Base-by-base conservation (phyloP, 2,329 filamentous ascomycete genomes). In the Botryotinia convoluta region DNA sequence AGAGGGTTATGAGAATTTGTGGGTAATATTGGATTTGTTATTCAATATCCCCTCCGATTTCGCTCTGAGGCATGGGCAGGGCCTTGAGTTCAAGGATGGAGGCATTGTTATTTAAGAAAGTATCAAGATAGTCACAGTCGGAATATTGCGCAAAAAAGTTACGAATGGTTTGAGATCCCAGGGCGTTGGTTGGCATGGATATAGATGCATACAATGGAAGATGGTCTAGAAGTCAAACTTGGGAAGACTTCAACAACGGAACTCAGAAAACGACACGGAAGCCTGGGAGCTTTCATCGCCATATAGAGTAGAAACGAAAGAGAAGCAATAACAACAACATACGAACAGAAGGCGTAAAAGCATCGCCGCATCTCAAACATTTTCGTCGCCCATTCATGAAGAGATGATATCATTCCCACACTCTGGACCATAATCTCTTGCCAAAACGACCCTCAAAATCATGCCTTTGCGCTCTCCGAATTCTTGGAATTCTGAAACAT, bases 221-320 rank as follows among this genome's bases (percentile, higher is more conserved):
- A 51, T 14, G 10, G 48, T n/a, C 22, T n/a, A 51, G 26, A 14
- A 51, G 22, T 14, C 0, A n/a, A 9, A 14, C 10, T 51, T n/a
- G 22, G 10, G 10, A n/a, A n/a, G 26, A 51, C 4, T n/a, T n/a
- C 48, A 14, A 51, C 48, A n/a, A 48, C 10, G 12, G 10, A 51
- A n/a, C 48, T n/a, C 22, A 51, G 48, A n/a, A 51, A 10, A 51
- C 12, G 48, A 14, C 2, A 51, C 6, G 12, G 20, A 51, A 51
- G 12, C 1, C 10, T n/a, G 4, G 0, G 0, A 14, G 5, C 5
- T 51, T 51, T 51, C 5, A 14, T 6, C 0, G 4, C 5, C 48
- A 51, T 14, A 0, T 3, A 7, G 12, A 14, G 12, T n/a, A n/a
- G 26, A 51, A n/a, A 51, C 2, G 12, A 0, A 0, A n/a, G 4